Percentiles rank a stretch among this genome's conserved stretches.
These are phyloP conservation scores for Aaosphaeria pasadenensis DNA, from an alignment of 2,329 filamentous ascomycete species.

Conservation along the genomic window DNA sequence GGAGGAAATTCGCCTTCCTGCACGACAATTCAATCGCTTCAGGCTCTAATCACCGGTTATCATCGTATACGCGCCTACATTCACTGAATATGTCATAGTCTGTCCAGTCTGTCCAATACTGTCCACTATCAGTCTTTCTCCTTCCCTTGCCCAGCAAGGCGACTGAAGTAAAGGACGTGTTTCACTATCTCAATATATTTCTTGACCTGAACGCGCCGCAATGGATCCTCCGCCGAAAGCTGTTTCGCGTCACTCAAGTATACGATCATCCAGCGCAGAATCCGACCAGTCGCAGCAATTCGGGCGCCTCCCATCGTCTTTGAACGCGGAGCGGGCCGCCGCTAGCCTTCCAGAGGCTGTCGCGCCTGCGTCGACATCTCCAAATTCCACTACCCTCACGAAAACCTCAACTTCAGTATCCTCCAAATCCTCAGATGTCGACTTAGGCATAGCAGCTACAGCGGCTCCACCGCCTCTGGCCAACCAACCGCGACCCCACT, in stretches of 20 bases:
- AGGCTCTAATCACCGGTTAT: no score
- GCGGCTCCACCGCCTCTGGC: background rate
- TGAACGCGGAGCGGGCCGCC: conserved; percentile 18
- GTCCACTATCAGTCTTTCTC: no score
- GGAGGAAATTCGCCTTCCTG: no score
- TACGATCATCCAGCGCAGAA: conserved; percentile 7
- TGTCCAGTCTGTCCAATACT: no score
- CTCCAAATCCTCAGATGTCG: background rate
- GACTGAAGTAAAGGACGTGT: no score
- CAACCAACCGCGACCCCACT: background rate
- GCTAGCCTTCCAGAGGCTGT: conserved; percentile 8
- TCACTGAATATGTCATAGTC: no score
- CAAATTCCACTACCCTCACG: background rate
- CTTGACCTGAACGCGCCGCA: background rate
- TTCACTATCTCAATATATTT: no score
- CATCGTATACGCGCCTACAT: no score
- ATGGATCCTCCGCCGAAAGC: conserved; percentile 22
- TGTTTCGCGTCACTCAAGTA: conserved; percentile 14
- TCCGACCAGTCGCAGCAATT: conserved; percentile 15
- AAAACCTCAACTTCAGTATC: background rate
- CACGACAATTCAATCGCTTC: no score
- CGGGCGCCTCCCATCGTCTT: conserved; percentile 15
- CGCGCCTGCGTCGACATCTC: background rate
- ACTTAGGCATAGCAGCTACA: background rate
- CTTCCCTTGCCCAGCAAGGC: no score